These are phyloP conservation scores for Rhexocercosporidium sp. DNA, from an alignment of 2,329 filamentous ascomycete genomes.

Conservation along the genomic window DNA sequence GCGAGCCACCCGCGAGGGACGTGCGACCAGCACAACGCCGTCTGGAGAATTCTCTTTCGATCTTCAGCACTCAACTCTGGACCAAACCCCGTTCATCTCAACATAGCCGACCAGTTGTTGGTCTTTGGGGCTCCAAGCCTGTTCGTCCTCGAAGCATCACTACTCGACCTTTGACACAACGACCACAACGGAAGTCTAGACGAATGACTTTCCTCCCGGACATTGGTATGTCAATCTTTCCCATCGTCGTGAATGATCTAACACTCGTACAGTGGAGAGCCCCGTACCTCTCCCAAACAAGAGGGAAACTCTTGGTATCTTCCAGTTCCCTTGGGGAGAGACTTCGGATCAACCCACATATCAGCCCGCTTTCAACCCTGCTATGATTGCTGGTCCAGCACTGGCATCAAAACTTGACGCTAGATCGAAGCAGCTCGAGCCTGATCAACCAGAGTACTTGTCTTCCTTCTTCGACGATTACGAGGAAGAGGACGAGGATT, in stretches of 20 bases:
- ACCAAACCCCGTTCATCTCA: conserved; percentile 30
- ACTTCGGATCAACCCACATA: conserved; percentile 59
- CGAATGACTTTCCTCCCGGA: conserved; percentile 66
- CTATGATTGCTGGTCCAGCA: conserved; percentile 26
- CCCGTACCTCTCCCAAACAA: conserved; percentile 63
- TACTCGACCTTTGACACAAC: conserved; percentile 54
- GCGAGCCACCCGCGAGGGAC: conserved; percentile 38
- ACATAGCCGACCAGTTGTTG: conserved; percentile 27
- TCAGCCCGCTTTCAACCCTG: conserved; percentile 45
- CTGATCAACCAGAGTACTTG: conserved; percentile 34
- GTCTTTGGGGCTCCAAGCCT: conserved; percentile 40
- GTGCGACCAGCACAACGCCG: conserved; percentile 37
- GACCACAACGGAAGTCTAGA: conserved; percentile 59
- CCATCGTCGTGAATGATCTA: neutral
- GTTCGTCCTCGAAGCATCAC: conserved; percentile 38
- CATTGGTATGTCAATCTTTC: conserved; percentile 47
- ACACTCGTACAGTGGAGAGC: conserved; percentile 54
- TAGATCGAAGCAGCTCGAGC: conserved; percentile 35
- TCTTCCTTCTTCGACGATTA: conserved; percentile 65
- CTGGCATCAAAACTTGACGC: conserved; percentile 36
- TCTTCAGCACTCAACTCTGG: conserved; percentile 40
- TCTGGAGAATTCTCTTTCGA: conserved; percentile 21
- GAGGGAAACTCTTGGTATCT: conserved; percentile 65
- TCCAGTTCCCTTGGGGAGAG: conserved; percentile 71
- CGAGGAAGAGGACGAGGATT: conserved; percentile 52